Conservation (phyloP, 2,329 filamentous ascomycete species). For the Aspergillus sp. region DNA sequence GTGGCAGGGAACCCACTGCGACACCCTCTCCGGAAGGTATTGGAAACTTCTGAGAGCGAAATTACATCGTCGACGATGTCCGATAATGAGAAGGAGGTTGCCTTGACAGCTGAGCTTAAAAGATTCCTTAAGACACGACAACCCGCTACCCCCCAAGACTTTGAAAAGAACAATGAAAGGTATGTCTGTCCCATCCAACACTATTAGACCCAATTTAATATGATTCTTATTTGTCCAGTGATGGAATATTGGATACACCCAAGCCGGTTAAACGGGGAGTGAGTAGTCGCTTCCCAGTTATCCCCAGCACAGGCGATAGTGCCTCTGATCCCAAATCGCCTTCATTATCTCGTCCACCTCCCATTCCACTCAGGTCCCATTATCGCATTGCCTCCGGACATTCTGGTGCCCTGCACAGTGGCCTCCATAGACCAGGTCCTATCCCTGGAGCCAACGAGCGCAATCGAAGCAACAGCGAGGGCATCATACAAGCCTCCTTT, state of each 20-base stretch:
- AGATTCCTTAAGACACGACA: constrained; percentile 54
- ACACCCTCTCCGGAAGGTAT: constrained; percentile 71
- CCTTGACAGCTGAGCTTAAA: constrained; percentile 61
- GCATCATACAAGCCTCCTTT: constrained; percentile 50
- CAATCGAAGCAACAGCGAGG: constrained; percentile 63
- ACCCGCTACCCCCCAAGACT: constrained; percentile 37
- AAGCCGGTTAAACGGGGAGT: constrained; percentile 61
- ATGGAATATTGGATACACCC: constrained; percentile 74
- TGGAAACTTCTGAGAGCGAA: constrained; percentile 67
- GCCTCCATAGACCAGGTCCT: constrained; percentile 69
- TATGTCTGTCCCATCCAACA: constrained; percentile 20
- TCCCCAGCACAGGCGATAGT: constrained; percentile 52
- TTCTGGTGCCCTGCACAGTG: constrained; percentile 32
- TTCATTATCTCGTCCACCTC: constrained; percentile 65
- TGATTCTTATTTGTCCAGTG: constrained; percentile 50
- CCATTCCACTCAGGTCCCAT: constrained; percentile 78
- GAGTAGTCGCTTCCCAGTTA: constrained; percentile 60
- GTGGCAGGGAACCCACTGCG: constrained; percentile 83
- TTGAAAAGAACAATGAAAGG: constrained; percentile 50
- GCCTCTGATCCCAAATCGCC: constrained; percentile 72
- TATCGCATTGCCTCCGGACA: constrained; percentile 60
- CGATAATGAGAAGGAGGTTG: constrained; percentile 60
- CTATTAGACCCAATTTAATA: constrained; percentile 4
- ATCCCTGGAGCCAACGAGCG: constrained; percentile 62
- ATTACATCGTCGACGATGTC: constrained; percentile 55